Base-by-base conservation (phyloP, 2,329 filamentous ascomycete genomes). In the Cadophora gregata region DNA sequence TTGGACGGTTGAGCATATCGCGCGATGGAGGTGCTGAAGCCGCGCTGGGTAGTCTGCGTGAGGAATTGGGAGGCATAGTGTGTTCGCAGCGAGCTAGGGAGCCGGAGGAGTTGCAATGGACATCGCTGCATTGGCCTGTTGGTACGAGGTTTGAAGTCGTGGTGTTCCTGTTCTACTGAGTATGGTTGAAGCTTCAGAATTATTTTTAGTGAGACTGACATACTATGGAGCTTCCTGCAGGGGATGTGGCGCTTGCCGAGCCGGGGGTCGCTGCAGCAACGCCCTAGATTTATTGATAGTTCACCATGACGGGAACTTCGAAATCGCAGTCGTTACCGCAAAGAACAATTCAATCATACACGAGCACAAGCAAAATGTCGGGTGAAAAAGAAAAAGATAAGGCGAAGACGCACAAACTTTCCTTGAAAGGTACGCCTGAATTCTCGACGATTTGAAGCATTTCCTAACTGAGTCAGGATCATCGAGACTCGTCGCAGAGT, bases 321-420 rank as follows among this genome's bases (percentile, higher is more conserved):
- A 51, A n/a, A 25, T 31, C 12, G 31, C 61, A 55, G 59, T 29
- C 47, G 48, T 9, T 24, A 45, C 38, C 45, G 16, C 25, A 29
- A 60, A 29, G 16, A 36, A 53, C 62, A 51, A 45, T 53, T 3
- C n/a, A 58, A 38, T 33, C 55, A 33, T 21, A 55, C 47, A 45
- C 45, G 60, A 58, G 24, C 55, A 60, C 25, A 65, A 64, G 21
- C 48, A 72, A 67, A 29, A 78, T 76, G 74, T 74, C 76, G 59
- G 69, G 56, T 33, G 70, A 74, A 64, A 71, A 66, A 62, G 73
- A 84, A 59, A 88, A 88, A 79, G 86, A 89, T 76, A 93, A 93
- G 76, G 92, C 93, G 73, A 97, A 97, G 81, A 89, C 93, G 68
- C 96, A 99, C 83, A 98, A 97, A 84, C 87, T 99, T 70, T 92